Evolutionary conservation across 2,329 filamentous ascomycete species (phyloP), one percentile per base, ranked within the genome.

Genomic region (Penicillium oxalicum): DNA sequence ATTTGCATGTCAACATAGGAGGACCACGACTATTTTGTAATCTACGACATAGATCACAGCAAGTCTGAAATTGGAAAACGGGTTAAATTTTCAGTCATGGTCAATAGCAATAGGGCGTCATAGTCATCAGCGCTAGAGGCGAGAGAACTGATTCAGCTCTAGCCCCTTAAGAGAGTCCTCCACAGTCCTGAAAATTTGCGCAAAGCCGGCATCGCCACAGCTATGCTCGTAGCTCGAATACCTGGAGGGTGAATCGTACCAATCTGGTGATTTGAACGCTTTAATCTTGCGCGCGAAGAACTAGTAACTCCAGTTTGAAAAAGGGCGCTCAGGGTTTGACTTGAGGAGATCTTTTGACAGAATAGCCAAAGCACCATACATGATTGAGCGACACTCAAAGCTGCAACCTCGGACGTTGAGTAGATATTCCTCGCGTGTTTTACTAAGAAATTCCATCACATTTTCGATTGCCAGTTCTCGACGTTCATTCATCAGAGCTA

Each of bases 361-460:
- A 11, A 40, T 40, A 29, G 48, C 52, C 8, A 62, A 49, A 28
- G 52, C 53, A 12, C 59, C 60, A 40, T 50, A 53, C 59, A 61
- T 60, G 5, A 62, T 60, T 48, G 59, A 57, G 8, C 50, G 47
- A 36, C 61, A 63, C 26, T 60, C 58, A 33, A 56, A 62, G 9
- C 33, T 0, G 43, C 61, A 64, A 2, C 60, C 60, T 36, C 9
- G 12, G 36, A 0, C 34, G 6, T 48, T 48, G n/a, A 7, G 28
- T 9, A 54, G 27, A 11, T 61, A 42, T 4, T 25, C 45, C 3
- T 52, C 40, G 7, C 34, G 48, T 42, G 24, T 49, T 26, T 51
- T n/a, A 44, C 26, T 11, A 7, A 40, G 18, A 11, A 27, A 9
- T 12, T 11, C 2, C 12, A 40, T 26, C 13, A 38, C 8, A 7